phyloP scores from a whole-genome alignment of 768 basidiomycete species.

The Pholiota conissans region DNA sequence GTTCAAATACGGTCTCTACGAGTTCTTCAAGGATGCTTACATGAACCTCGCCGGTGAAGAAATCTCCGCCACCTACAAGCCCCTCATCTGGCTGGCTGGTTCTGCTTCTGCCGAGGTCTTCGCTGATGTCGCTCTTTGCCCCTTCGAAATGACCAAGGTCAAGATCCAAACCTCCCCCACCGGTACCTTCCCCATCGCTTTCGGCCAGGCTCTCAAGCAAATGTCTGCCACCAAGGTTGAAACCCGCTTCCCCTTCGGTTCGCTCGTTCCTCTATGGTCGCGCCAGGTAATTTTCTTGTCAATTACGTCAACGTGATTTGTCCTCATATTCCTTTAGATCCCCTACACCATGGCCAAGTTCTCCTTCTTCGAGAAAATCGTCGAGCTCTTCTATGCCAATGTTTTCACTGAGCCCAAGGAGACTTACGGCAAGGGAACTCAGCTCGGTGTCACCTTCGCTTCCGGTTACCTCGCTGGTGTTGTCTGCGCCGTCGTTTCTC shows the following conservation, averaged over 20 bases:
- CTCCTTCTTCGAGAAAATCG: slow-evolving; percentile 92
- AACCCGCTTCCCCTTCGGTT: slow-evolving; percentile 85
- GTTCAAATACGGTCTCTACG: slow-evolving; percentile 99
- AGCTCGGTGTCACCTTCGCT: slow-evolving; percentile 86
- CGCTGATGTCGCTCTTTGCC: slow-evolving; percentile 95
- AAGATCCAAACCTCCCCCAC: slow-evolving; percentile 79
- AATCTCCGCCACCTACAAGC: slow-evolving; percentile 76
- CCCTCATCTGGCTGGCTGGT: slow-evolving; percentile 89
- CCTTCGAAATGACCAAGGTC: slow-evolving; percentile 92
- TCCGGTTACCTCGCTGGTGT: slow-evolving; percentile 96
- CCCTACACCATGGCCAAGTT: slow-evolving; percentile 99
- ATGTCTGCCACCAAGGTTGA: slow-evolving; percentile 68
- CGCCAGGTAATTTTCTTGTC: slow-evolving; percentile 58
- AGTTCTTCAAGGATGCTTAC: slow-evolving; percentile 93
- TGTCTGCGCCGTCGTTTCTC: slow-evolving; percentile 93
- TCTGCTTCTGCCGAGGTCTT: slow-evolving; percentile 95
- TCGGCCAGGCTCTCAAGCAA: slow-evolving; percentile 68
- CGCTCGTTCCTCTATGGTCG: slow-evolving; percentile 84
- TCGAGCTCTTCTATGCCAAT: slow-evolving; percentile 83
- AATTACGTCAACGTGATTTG: background rate
- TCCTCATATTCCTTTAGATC: slow-evolving; percentile 49
- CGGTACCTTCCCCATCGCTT: slow-evolving; percentile 78
- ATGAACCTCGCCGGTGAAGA: slow-evolving; percentile 90
- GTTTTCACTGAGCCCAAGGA: slow-evolving; percentile 82
- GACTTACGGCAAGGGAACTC: slow-evolving; percentile 75